phyloP scores from a whole-genome alignment of 2,329 filamentous ascomycete species.

The Colletotrichum paranaense region DNA sequence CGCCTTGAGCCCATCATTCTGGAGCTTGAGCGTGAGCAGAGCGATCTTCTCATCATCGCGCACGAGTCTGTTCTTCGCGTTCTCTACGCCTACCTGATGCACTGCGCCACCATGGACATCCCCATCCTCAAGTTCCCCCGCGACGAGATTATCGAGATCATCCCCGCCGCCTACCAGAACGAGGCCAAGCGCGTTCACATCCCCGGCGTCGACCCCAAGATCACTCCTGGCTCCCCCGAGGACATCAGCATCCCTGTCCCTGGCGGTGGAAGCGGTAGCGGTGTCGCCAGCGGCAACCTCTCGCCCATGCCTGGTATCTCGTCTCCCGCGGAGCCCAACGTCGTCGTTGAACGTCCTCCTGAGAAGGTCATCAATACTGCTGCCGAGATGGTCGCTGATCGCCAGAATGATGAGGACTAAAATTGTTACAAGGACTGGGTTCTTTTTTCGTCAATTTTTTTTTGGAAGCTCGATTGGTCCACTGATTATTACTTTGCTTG shows the following conservation, averaged over 20 bases:
- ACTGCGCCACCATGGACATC: slow-evolving; percentile 95
- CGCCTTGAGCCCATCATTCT: slow-evolving; percentile 97
- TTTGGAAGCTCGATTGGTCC: neutral
- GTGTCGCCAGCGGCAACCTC: slow-evolving; percentile 52
- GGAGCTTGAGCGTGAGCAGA: slow-evolving; percentile 95
- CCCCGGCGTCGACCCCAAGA: slow-evolving; percentile 71
- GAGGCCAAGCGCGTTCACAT: slow-evolving; percentile 92
- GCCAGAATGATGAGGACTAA: slow-evolving; percentile 64
- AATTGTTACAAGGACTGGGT: too few relatives aligned
- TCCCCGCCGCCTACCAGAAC: slow-evolving; percentile 97
- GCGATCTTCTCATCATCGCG: slow-evolving; percentile 97
- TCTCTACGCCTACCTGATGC: slow-evolving; percentile 97
- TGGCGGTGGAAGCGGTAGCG: slow-evolving; percentile 37
- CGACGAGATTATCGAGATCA: slow-evolving; percentile 98
- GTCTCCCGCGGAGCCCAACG: slow-evolving; percentile 54
- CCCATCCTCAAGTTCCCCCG: slow-evolving; percentile 93
- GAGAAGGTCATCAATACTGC: slow-evolving; percentile 62
- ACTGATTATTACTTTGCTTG: neutral
- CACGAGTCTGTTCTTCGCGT: slow-evolving; percentile 98
- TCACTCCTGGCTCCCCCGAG: slow-evolving; percentile 83
- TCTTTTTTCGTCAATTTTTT: neutral
- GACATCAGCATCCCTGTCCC: slow-evolving; percentile 84
- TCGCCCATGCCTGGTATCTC: slow-evolving; percentile 61
- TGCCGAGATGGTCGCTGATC: slow-evolving; percentile 63
- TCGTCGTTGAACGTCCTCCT: slow-evolving; percentile 51